These are phyloP conservation scores for Saxophila tyrrhenica DNA, from an alignment of 495 filamentous ascomycete species.

Conservation along the genomic window DNA sequence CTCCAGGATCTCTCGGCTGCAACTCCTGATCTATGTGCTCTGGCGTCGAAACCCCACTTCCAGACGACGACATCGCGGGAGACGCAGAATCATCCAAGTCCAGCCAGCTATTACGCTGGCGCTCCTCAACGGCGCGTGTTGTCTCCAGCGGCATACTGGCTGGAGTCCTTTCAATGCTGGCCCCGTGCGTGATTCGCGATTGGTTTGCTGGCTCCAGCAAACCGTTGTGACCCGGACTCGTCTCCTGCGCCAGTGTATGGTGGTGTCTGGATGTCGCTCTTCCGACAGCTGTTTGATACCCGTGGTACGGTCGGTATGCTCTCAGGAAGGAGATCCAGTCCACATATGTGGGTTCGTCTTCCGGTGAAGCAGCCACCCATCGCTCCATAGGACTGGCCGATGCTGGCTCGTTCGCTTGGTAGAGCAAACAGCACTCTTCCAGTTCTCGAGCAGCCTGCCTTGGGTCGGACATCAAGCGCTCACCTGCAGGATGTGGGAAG, in stretches of 20 bases:
- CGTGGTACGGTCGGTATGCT: neutral
- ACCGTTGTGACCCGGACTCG: too few species aligned
- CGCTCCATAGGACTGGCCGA: neutral
- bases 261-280: too few species aligned
- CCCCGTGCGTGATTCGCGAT: too few species aligned
- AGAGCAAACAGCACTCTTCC: neutral
- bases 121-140: too few species aligned
- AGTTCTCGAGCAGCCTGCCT: neutral
- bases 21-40: neutral
- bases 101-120: neutral
- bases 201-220: too few species aligned
- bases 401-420: neutral
- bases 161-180: too few species aligned
- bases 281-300: neutral
- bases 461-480: neutral
- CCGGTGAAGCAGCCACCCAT: neutral
- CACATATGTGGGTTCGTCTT: neutral
- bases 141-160: too few species aligned
- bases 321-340: neutral
- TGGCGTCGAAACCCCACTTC: neutral
- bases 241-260: too few species aligned
- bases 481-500: neutral
- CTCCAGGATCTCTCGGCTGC: neutral
- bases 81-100: neutral
- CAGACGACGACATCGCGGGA: neutral